These are phyloP conservation scores for Rhizophagus sp. DNA, from an alignment of 192 early-diverging fungal species.

Conservation along the genomic window DNA sequence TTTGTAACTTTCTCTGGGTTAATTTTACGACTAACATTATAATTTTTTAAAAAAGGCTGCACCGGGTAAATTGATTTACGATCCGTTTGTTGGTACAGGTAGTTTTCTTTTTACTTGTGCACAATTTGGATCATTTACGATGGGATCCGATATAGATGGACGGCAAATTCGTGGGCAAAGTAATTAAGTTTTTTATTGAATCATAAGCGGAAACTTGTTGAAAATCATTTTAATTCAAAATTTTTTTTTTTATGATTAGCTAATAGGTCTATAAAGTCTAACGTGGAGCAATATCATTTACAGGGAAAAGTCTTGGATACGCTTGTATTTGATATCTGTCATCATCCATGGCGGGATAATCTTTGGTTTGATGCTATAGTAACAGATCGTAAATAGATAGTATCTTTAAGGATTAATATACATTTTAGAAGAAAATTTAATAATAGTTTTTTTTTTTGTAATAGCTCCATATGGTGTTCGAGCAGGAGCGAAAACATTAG, in stretches of 20 bases:
- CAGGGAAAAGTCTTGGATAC: slow-evolving; percentile 74
- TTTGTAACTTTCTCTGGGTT: neutral
- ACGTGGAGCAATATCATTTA: slow-evolving; percentile 83
- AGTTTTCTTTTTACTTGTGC: slow-evolving; percentile 92
- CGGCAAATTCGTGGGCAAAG: slow-evolving; percentile 93
- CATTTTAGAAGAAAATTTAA: neutral
- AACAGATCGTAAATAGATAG: slow-evolving; percentile 63
- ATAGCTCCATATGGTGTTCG: slow-evolving; percentile 94
- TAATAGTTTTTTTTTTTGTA: neutral
- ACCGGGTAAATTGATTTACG: slow-evolving; percentile 80
- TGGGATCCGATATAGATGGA: slow-evolving; percentile 98
- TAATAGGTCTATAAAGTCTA: slow-evolving; percentile 61
- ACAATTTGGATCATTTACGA: slow-evolving; percentile 88
- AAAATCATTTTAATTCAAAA: neutral
- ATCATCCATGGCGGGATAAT: slow-evolving; percentile 75
- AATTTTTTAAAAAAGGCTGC: slow-evolving; percentile 40
- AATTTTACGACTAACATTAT: neutral
- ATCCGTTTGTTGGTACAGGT: slow-evolving; percentile 98
- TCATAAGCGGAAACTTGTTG: neutral
- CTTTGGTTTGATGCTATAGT: slow-evolving; percentile 88
- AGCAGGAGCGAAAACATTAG: slow-evolving; percentile 92
- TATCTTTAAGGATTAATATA: neutral
- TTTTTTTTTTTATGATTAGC: neutral
- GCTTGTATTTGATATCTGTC: slow-evolving; percentile 83
- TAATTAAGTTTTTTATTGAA: slow-evolving; percentile 17